Base-by-base conservation (phyloP, 441 rosid genomes). In the Melastoma candidum region DNA sequence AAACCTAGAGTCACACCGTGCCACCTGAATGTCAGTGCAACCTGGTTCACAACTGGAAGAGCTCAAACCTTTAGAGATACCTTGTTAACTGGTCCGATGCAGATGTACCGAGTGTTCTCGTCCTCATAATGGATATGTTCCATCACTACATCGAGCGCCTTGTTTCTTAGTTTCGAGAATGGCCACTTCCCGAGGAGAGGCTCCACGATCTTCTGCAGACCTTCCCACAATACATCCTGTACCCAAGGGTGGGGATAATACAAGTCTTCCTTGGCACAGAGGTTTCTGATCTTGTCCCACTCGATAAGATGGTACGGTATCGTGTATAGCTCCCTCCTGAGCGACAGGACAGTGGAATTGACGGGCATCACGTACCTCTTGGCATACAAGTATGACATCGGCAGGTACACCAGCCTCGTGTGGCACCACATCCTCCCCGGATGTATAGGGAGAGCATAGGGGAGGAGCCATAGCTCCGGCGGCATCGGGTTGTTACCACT, bases 351-450 rank as follows among this genome's bases (percentile, higher is more conserved):
- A 9, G 73, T 59, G 9, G 76, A 68, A 26, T 71, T 81, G 51
- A 72, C 67, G 9, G 71, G 74, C 1, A 80, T 83, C 44, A 81
- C 80, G 50, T 77, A 83, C 50, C 81, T 76, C 59, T 68, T 83
- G 11, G 77, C 95, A 49, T 83, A 83, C 48, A 86, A 68, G 45
- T 76, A 83, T 3, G 88, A 86, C 89, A 79, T 83, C 0, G 87
- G 78, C 49, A 86, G 70, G 66, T 81, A 86, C 29, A 83, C 83
- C 87, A 83, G 79, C 9, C 92, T 70, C 44, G 78, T 70, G 54
- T 81, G 92, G 39, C 92, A 86, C 89, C 92, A 86, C 83, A 83
- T 70, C 39, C 85, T 65, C 14, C 90, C 86, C 17, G 95, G 95
- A 63, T 86, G 92, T 17, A 77, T 51, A 1, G 85, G 92, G 9